Evolutionary conservation across 768 basidiomycete genomes (phyloP).

Genomic region (Russula foetens): DNA sequence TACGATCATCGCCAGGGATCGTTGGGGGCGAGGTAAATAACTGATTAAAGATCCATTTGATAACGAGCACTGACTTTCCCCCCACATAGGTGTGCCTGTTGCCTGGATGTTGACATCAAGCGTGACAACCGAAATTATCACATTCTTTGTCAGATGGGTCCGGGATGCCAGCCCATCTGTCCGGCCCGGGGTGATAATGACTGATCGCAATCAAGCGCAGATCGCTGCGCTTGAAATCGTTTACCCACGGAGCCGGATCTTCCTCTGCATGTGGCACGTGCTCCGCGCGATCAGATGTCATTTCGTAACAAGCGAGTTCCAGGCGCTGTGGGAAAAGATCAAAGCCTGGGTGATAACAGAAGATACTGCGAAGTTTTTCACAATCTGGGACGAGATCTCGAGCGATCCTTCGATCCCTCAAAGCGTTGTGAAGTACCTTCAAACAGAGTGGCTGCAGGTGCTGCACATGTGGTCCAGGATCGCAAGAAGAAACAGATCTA

Average conservation of each 20-base stretch:
- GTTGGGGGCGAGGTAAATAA: neutral
- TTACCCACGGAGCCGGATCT: neutral
- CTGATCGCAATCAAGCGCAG: neutral
- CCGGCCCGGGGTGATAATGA: neutral
- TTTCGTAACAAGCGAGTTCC: neutral
- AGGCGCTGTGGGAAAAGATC: neutral
- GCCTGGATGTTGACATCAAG: neutral
- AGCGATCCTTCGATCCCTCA: no score
- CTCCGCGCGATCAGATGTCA: neutral
- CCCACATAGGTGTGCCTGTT: neutral
- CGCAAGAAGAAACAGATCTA: no score
- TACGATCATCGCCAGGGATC: neutral
- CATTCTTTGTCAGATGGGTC: neutral
- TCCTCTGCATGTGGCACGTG: neutral
- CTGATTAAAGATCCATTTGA: neutral
- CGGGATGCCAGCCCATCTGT: neutral
- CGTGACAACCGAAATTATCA: neutral
- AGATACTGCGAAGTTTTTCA: neutral
- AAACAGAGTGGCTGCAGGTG: no score
- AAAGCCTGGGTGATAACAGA: neutral
- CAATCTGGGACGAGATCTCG: no score
- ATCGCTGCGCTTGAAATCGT: neutral
- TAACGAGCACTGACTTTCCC: neutral
- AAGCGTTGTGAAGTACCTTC: no score
- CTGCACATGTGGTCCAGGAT: no score